Evolutionary conservation across 2,329 filamentous ascomycete species (phyloP), one percentile per base, ranked within the genome.

Genomic region (Simplicillium aogashimaense): DNA sequence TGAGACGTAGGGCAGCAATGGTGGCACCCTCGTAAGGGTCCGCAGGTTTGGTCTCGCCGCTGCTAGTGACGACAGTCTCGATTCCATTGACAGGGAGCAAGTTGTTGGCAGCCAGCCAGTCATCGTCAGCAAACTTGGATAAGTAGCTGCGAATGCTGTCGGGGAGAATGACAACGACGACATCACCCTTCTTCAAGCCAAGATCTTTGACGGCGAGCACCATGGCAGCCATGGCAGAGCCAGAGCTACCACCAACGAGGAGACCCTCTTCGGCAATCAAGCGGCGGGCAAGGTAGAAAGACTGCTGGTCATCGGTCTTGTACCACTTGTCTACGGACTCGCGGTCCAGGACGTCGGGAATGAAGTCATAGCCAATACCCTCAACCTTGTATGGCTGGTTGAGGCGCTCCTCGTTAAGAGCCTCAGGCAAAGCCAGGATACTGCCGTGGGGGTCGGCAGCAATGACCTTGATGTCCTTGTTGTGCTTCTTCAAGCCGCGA

Each of bases 81-180:
- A 72, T 31, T 13, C 63, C 66, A 46, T 64, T 62, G 47, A 64
- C 58, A n/a, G 86, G 78, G 18, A 97, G 75, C 17, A 98, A 85
- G 58, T 90, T 83, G 65, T 98, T 98, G 47, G 92, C 92, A 11
- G 88, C 89, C 41, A 98, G 81, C 94, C 92, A 98, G 69, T 97
- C 92, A 58, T 98, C 94, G 59, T 98, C 92, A 49, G 88, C 88
- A 59, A 98, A 98, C 76, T 98, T 98, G 67, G 84, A 90, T 18
- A 98, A 78, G 62, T 98, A 98, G 64, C 87, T 95, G 55, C 92
- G 78, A 58, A 98, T 97, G 66, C 88, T 95, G 62, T 98, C 92
- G 1, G 92, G 94, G 14, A 95, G 71, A 39, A 98, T 69, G 20
- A 95, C 88, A 20, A 98, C 92, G 0, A 97, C 78, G 2, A 88